These are phyloP conservation scores for Protomyces macrosporus DNA, from an alignment of 1,139 yeast species.

Conservation along the genomic window DNA sequence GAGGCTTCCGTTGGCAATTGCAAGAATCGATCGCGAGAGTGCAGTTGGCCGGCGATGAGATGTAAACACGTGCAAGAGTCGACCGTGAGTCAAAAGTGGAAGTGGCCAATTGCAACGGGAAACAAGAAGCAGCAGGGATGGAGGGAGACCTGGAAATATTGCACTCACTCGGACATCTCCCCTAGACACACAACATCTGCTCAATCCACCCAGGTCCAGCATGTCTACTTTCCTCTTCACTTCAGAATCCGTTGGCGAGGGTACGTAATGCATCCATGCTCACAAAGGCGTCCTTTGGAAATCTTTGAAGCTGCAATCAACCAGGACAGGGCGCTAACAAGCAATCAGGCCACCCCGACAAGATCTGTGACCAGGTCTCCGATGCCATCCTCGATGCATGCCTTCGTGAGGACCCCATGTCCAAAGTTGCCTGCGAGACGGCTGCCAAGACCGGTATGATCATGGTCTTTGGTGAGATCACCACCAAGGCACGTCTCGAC, in stretches of 20 bases:
- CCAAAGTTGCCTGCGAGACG: constrained; percentile 99
- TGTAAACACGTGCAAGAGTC: too few relatives aligned
- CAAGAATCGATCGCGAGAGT: too few relatives aligned
- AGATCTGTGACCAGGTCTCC: constrained; percentile 95
- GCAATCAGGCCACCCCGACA: constrained; percentile 27
- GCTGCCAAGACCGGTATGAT: constrained; percentile 97
- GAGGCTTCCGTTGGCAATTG: too few relatives aligned
- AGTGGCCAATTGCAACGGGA: too few relatives aligned
- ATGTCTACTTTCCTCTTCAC: constrained; percentile 29
- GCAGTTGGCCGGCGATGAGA: too few relatives aligned
- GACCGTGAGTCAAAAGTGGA: too few relatives aligned
- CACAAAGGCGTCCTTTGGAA: too few relatives aligned
- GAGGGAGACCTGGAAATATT: too few relatives aligned
- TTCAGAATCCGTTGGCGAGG: constrained; percentile 30
- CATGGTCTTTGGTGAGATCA: constrained; percentile 98
- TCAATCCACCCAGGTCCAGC: background rate
- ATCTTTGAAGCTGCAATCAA: too few relatives aligned
- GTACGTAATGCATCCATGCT: background rate
- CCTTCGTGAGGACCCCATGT: constrained; percentile 88
- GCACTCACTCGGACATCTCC: background rate
- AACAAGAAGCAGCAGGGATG: too few relatives aligned
- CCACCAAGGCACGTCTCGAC: constrained; percentile 92
- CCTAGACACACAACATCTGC: background rate
- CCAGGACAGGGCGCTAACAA: background rate
- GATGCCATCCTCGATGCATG: constrained; percentile 99